phyloP scores from a whole-genome alignment of 768 basidiomycete genomes.

The Kwoniella bestiolae region DNA sequence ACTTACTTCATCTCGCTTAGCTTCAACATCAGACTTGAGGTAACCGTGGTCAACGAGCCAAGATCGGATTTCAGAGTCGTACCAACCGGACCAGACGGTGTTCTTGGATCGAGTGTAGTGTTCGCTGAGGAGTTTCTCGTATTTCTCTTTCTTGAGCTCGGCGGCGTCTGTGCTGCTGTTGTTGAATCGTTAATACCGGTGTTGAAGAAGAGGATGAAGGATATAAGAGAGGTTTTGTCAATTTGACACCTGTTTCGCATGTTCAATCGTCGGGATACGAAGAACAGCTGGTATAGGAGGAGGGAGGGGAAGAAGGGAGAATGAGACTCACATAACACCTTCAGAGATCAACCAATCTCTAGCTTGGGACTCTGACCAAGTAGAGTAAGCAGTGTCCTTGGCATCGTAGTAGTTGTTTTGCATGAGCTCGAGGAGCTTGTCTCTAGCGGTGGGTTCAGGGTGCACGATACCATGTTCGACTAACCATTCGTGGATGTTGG shows the following conservation, averaged over 20 bases:
- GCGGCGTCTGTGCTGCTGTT: conserved; percentile 50
- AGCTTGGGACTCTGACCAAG: conserved; percentile 53
- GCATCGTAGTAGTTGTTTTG: conserved; percentile 73
- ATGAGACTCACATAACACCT: conserved; percentile 52
- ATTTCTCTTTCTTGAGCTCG: conserved; percentile 68
- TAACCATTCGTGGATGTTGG: conserved; percentile 84
- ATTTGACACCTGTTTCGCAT: background rate
- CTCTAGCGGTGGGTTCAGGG: conserved; percentile 65
- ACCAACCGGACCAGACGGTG: conserved; percentile 64
- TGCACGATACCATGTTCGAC: conserved; percentile 74
- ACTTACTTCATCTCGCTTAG: conserved; percentile 69
- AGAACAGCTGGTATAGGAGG: background rate
- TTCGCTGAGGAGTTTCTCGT: conserved; percentile 69
- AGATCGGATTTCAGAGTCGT: conserved; percentile 72
- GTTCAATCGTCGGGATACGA: background rate
- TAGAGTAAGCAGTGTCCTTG: conserved; percentile 56
- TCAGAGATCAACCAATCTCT: conserved; percentile 56
- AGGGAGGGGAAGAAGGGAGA: background rate
- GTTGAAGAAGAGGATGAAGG: background rate
- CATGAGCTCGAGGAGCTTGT: conserved; percentile 70
- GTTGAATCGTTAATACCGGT: conserved; percentile 25
- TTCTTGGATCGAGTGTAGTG: conserved; percentile 60
- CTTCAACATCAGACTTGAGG: conserved; percentile 72
- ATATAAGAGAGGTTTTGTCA: conserved; percentile 12
- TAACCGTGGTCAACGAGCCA: conserved; percentile 79